phyloP scores from a whole-genome alignment of 2,329 filamentous ascomycete genomes.

The Neofusicoccum umdonicola region DNA sequence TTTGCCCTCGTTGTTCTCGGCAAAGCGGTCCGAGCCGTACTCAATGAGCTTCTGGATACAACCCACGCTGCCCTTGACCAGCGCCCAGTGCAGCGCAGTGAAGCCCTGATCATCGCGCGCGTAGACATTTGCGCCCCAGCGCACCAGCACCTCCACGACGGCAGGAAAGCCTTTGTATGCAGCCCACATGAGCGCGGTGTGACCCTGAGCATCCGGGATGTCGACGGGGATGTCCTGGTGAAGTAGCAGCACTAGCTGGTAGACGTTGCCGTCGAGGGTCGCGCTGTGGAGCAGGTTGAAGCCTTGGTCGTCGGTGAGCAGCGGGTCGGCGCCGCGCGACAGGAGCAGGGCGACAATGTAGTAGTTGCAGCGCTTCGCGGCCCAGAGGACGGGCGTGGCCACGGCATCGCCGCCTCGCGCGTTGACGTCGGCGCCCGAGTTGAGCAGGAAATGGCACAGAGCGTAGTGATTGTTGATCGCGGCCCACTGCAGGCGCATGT shows the following conservation, averaged over 20 bases:
- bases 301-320: conserved; percentile 89
- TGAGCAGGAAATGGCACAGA: conserved; percentile 93
- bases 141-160: conserved; percentile 86
- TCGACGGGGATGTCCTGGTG: conserved; percentile 96
- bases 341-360: conserved; percentile 93
- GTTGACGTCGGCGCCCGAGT: conserved; percentile 84
- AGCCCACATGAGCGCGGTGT: conserved; percentile 97
- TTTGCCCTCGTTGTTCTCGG: conserved; percentile 85
- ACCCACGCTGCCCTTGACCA: conserved; percentile 86
- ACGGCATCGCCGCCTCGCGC: conserved; percentile 92
- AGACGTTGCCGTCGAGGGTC: conserved; percentile 93
- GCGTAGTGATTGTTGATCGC: conserved; percentile 98
- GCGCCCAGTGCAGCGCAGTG: conserved; percentile 91
- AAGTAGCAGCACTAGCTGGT: conserved; percentile 81
- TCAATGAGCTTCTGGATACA: conserved; percentile 94
- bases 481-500: conserved; percentile 70
- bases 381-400: conserved; percentile 94
- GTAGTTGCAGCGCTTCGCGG: conserved; percentile 93
- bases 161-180: conserved; percentile 95
- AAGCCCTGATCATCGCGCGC: conserved; percentile 88
- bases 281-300: conserved; percentile 98
- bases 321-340: conserved; percentile 85
- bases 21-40: conserved; percentile 91
- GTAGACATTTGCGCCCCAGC: conserved; percentile 94
- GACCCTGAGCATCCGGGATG: conserved; percentile 81